phyloP scores from a whole-genome alignment of 768 basidiomycete species.

The Glaciozyma antarctica region DNA sequence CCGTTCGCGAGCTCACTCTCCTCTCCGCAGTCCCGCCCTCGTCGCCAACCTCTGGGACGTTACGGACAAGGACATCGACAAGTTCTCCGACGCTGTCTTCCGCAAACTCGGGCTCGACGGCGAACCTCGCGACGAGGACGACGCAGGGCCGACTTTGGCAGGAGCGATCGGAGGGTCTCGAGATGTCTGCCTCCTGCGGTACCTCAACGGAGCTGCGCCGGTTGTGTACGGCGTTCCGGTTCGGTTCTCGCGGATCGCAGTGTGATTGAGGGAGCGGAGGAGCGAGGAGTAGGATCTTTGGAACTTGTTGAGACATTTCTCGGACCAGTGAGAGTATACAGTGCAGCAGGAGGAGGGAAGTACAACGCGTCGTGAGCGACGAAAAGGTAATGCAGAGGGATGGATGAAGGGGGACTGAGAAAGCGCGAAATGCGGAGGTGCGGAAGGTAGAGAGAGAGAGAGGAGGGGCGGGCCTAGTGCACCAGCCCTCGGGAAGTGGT shows the following conservation, averaged over 20 bases:
- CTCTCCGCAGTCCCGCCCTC: constrained; percentile 61
- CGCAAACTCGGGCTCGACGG: constrained; percentile 52
- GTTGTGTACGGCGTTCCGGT: constrained; percentile 95
- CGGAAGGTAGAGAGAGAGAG: not conserved
- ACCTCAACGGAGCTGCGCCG: constrained; percentile 87
- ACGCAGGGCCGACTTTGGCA: constrained; percentile 48
- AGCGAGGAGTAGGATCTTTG: no score
- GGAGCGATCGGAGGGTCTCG: constrained; percentile 70
- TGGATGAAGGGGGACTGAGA: not conserved
- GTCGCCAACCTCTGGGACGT: constrained; percentile 98
- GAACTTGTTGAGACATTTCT: no score
- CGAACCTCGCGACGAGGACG: not conserved
- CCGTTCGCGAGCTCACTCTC: not conserved
- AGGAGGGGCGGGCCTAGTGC: not conserved
- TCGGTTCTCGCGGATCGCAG: constrained; percentile 45
- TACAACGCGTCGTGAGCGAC: not conserved
- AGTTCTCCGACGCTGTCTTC: constrained; percentile 74
- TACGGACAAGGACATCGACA: constrained; percentile 93
- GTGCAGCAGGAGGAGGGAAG: not conserved
- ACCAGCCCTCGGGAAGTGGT: not conserved
- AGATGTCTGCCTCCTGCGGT: constrained; percentile 75
- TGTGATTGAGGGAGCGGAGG: no score
- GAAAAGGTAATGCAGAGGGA: not conserved
- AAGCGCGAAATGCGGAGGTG: not conserved
- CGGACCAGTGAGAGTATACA: no score